Evolutionary conservation across 1,284 basidiomycete species (phyloP), one percentile per base, ranked within the genome.

Genomic region (Cutaneotrichosporon dermatis): DNA sequence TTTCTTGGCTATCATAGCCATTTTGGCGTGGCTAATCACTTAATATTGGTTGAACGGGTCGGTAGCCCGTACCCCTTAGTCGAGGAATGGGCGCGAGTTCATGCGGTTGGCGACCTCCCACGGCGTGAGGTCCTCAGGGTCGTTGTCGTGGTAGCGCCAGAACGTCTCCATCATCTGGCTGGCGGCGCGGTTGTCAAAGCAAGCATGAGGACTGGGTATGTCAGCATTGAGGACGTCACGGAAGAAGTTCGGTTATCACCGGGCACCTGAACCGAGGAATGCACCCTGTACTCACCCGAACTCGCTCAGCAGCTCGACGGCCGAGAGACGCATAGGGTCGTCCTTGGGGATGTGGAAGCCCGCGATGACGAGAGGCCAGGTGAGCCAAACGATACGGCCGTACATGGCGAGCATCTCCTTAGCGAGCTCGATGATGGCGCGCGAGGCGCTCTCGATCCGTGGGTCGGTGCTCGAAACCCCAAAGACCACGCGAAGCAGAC

Each of bases 361-460:
- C 25, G 73, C 72, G 37, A 75, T 73, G 16, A 76, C 53, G 36
- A 75, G 69, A 1, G 75, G 75, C 75, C 75, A 76, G 6, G 75
- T 76, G 10, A 76, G 54, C 73, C 73, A 75, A 3, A 69, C 69
- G 50, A 75, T 71, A 46, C 71, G 65, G 3, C 71, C 70, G 57
- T 72, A 75, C 57, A 64, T 54, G n/a, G 70, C 64, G 40, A 74
- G 58, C 62, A 72, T 66, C 57, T 74, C 75, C 53, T 67, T 73
- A 6, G 68, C 69, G 13, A 76, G 63, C 61, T 75, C 74, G 35
- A 76, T 69, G 44, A 76, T 75, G 11, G 71, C 70, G 10, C 63
- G 60, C 4, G 65, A 64, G 2, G 68, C 64, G 4, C 59, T 61
- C 55, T 69, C 64, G 10, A 76, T 69, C n/a, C 73, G 64, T 7